Evolutionary conservation across 805 yeast genomes (phyloP), one percentile per base, ranked within the genome.

Genomic region (Pichia ethanolica): DNA sequence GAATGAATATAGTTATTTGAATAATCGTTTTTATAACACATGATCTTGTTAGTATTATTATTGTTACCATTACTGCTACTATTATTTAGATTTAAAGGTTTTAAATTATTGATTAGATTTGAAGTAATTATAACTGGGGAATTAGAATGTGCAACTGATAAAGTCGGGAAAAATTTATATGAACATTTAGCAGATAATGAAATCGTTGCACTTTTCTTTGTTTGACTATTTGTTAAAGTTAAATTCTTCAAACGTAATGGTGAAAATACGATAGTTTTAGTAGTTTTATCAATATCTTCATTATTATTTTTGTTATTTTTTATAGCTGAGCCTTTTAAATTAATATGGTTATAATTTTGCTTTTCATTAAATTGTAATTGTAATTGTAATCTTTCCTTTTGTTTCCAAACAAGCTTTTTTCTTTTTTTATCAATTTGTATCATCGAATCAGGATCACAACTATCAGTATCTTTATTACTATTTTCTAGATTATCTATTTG

Each of bases 1-100:
- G 83, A 70, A 56, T 82, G 86, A 36, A 89, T 68, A 58, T 78
- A 84, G 55, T 81, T 70, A 55, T 85, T 81, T 3, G 89, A 73
- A 59, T 83, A 88, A 63, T 89, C 95, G 59, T 87, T 87, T 38
- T 81, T 83, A 54, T 51, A 66, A 37, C 66, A 60, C 6, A 8
- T 26, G 11, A 27, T 27, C 41, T 27, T 45, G 26, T 38, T 37
- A 7, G 27, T 39, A 5, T 11, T 13, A 35, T 49, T 45, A 36
- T 40, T 42, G 8, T 20, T 45, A 36, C 35, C 5, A 32, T 35
- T 20, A 12, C 13, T 35, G n/a, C 38, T 36, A n/a, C n/a, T n/a
- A n/a, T n/a, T 12, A 36, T 14, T 34, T 14, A 8, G 35, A 20
- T 36, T 33, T 37, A n/a, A 20, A n/a, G n/a, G 36, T n/a, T n/a